phyloP scores from a whole-genome alignment of 306 rosid species.

The Clitoria ternatea region DNA sequence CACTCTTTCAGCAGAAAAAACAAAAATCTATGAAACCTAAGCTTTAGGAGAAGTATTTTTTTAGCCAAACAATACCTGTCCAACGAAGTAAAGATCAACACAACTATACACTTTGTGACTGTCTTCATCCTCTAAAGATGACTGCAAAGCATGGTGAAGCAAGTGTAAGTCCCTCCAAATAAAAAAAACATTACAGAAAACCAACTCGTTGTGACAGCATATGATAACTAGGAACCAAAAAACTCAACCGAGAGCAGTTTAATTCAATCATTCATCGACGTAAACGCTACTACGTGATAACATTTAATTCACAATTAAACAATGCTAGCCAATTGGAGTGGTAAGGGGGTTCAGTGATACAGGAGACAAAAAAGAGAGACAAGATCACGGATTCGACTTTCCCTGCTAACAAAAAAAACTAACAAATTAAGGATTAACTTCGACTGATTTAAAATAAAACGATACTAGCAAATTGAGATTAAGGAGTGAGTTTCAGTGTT shows the following conservation, averaged over 20 bases:
- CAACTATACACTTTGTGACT: constrained; percentile 65
- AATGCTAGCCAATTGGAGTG: neutral
- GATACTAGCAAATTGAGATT: neutral
- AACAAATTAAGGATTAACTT: too few species aligned
- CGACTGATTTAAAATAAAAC: neutral
- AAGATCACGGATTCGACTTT: too few species aligned
- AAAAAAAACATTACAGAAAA: constrained; percentile 6
- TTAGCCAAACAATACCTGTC: constrained; percentile 65
- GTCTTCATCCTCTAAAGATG: constrained; percentile 77
- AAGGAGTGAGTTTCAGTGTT: neutral
- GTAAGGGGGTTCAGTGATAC: too few species aligned
- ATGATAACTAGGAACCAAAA: neutral
- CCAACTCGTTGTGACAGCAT: neutral
- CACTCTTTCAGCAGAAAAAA: neutral
- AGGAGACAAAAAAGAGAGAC: too few species aligned
- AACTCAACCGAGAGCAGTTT: neutral
- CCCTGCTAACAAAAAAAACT: too few species aligned
- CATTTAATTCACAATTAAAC: neutral
- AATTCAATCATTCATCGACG: neutral
- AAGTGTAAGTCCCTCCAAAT: constrained; percentile 20
- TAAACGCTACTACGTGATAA: neutral
- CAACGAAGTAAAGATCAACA: constrained; percentile 79
- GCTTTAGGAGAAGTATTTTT: neutral
- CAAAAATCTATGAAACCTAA: neutral
- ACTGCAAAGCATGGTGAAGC: constrained; percentile 55